Evolutionary conservation across 2,329 filamentous ascomycete species (phyloP), one percentile per base, ranked within the genome.

Genomic region (Fusarium metavorans): DNA sequence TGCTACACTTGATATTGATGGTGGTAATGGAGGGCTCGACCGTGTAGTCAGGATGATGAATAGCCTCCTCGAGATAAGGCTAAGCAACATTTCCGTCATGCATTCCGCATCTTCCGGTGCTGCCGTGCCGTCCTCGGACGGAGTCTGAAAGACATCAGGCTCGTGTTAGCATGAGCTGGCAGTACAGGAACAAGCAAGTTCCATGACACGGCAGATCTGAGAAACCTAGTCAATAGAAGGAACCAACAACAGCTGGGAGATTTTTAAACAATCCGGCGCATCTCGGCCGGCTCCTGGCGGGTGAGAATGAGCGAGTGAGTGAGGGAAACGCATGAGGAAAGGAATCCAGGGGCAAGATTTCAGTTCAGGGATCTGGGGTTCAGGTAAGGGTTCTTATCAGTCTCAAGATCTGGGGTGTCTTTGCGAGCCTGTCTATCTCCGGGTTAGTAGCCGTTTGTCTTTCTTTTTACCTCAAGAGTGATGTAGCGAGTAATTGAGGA

Each of bases 331-430:
- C 41, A 45, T 25, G 16, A 50, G 43, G 13, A 50, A 50, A 30
- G 45, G 23, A 30, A 71, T 56, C 61, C 71, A 74, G 71, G 68
- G 71, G 66, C 56, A 61, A 60, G 45, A 48, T 48, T 48, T 48
- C 30, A 50, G 45, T 45, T 34, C 66, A 74, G 66, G 74, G 67
- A 73, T 70, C 68, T 66, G 64, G 64, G 64, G 54, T 52, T 56
- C 73, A 69, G 43, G 43, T 48, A 48, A 39, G 72, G 68, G 67
- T 61, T 61, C 76, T 77, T 77, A 77, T 77, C 76, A 76, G 64
- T 62, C 56, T 11, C n/a, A 60, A 58, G 54, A 69, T 66, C 64
- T 52, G 68, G 68, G 61, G 68, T 20, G 45, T 30, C 27, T 50
- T n/a, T 30, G 25, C 25, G 25, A 50, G 43, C 43, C 43, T 48